phyloP scores from a whole-genome alignment of 768 basidiomycete species.

The Collybiopsis confluens region DNA sequence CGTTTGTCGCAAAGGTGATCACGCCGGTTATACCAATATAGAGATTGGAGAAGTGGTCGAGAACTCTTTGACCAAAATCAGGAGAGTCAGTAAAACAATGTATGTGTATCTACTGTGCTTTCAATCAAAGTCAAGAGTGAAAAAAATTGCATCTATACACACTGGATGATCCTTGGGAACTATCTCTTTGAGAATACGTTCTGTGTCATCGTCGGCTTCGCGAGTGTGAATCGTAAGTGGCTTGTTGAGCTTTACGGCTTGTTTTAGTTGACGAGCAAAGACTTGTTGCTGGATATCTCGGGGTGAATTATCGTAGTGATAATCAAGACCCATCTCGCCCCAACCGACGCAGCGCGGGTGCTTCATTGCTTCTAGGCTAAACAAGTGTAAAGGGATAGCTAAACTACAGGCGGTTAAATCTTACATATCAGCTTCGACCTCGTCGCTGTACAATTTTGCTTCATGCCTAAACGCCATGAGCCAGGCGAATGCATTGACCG shows the following conservation, averaged over 20 bases:
- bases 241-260: constrained; percentile 66
- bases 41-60: constrained; percentile 76
- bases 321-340: constrained; percentile 88
- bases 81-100: constrained; percentile 88
- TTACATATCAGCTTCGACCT: constrained; percentile 65
- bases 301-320: constrained; percentile 78
- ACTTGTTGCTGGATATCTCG: constrained; percentile 62
- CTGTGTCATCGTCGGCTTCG: constrained; percentile 81
- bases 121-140: background rate
- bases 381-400: background rate
- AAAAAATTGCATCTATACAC: constrained; percentile 7
- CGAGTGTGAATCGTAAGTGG: constrained; percentile 84
- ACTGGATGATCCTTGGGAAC: constrained; percentile 72
- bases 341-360: constrained; percentile 84
- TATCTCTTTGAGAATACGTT: constrained; percentile 69
- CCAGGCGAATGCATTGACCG: background rate
- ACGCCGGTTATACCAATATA: constrained; percentile 86
- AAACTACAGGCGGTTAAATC: constrained; percentile 17
- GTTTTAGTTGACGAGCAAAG: constrained; percentile 62
- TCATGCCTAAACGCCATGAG: constrained; percentile 49
- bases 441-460: constrained; percentile 63
- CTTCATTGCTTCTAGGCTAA: constrained; percentile 66
- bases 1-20: constrained; percentile 73
- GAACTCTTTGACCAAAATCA: constrained; percentile 62
- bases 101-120: constrained; percentile 66